Conservation (phyloP, 176 grass and related monocot genomes). For the Leersia perrieri region DNA sequence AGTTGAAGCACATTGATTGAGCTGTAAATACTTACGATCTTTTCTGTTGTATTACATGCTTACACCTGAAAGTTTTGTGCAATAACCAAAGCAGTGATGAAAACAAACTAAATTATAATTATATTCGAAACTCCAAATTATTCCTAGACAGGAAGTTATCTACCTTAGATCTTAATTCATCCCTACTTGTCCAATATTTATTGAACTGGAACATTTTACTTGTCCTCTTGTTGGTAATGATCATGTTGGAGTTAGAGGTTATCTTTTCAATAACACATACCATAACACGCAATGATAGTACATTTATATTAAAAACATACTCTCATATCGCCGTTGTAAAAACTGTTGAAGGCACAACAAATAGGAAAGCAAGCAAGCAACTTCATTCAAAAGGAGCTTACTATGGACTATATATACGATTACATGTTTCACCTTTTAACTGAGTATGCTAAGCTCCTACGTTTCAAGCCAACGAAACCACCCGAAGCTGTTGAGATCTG, state of each 20-base stretch:
- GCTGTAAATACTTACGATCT: not conserved
- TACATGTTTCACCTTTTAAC: slow-evolving; percentile 96
- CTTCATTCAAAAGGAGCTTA: slow-evolving; percentile 73
- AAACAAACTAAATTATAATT: not conserved
- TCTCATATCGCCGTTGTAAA: not conserved
- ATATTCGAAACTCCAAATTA: not conserved
- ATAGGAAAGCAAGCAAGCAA: slow-evolving; percentile 78
- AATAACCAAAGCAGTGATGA: not conserved
- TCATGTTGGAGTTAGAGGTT: not conserved
- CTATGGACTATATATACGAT: slow-evolving; percentile 76
- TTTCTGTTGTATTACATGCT: not conserved
- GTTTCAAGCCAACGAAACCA: slow-evolving; percentile 69
- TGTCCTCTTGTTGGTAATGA: not conserved
- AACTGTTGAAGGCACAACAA: slow-evolving; percentile 59
- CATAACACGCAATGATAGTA: not conserved
- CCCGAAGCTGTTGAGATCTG: slow-evolving; percentile 67
- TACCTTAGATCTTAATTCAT: not conserved
- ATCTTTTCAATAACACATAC: not conserved
- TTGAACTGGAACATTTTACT: not conserved
- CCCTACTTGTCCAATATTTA: not conserved
- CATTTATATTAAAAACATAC: slow-evolving; percentile 11
- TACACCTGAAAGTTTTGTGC: not conserved
- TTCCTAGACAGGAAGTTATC: not conserved
- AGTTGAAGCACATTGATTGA: not conserved
- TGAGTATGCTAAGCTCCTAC: slow-evolving; percentile 89